These are phyloP conservation scores for Henningerozyma blattae DNA, from an alignment of 805 yeast species.

Conservation along the genomic window DNA sequence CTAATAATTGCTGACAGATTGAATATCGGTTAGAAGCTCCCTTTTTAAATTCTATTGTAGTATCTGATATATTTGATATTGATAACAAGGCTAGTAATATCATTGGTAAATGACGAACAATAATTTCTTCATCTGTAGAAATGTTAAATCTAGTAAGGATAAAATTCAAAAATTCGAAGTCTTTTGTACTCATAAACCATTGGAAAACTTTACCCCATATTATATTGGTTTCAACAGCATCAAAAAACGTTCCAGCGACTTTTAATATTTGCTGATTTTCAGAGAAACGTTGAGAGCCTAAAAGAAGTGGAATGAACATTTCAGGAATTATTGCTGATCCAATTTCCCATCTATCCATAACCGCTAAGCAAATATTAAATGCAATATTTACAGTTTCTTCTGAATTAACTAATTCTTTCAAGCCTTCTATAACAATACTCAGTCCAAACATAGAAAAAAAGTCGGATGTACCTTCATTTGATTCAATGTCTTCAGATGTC, in stretches of 20 bases:
- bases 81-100: slow-evolving; percentile 39
- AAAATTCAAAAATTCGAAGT: slow-evolving; percentile 42
- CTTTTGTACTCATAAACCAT: slow-evolving; percentile 17
- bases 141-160: slow-evolving; percentile 56
- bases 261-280: slow-evolving; percentile 30
- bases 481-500: neutral
- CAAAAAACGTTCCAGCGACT: slow-evolving; percentile 63
- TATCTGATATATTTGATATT: slow-evolving; percentile 1
- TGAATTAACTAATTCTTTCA: slow-evolving; percentile 34
- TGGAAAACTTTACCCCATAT: slow-evolving; percentile 61
- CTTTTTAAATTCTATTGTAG: slow-evolving; percentile 3
- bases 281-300: slow-evolving; percentile 29
- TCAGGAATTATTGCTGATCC: slow-evolving; percentile 64
- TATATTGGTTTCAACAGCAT: slow-evolving; percentile 67
- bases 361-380: slow-evolving; percentile 52
- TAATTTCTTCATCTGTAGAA: slow-evolving; percentile 73
- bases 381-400: slow-evolving; percentile 32
- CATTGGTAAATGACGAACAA: slow-evolving; percentile 62
- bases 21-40: slow-evolving; percentile 25
- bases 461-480: neutral
- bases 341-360: slow-evolving; percentile 93
- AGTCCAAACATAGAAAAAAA: slow-evolving; percentile 55
- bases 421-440: slow-evolving; percentile 36
- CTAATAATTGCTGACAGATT: slow-evolving; percentile 34
- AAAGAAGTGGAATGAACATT: slow-evolving; percentile 53